A percentile compares a stretch with the other conserved stretches of the same genome.
Conservation (phyloP, 768 basidiomycete species). For the Strobilomyces dryophilus region DNA sequence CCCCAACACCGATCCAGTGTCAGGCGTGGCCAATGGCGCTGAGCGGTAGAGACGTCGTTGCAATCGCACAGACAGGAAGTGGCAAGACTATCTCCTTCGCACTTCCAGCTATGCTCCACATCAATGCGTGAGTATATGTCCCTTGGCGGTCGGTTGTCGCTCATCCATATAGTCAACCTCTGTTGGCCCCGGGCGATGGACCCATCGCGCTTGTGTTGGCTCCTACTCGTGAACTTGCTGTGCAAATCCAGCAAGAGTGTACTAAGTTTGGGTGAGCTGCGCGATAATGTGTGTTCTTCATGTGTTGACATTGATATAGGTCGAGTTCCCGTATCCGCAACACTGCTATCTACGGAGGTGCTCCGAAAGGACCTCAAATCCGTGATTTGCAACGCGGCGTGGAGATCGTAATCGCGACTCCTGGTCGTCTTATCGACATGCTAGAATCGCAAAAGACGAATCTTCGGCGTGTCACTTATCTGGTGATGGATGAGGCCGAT, state of each 20-base stretch:
- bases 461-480: constrained; percentile 91
- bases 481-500: constrained; percentile 99
- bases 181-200: constrained; percentile 90
- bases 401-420: constrained; percentile 99
- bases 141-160: not conserved
- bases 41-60: constrained; percentile 89
- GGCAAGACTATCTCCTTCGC: constrained; percentile 99
- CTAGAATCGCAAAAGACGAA: constrained; percentile 96
- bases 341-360: constrained; percentile 98
- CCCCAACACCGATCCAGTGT: constrained; percentile 95
- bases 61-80: constrained; percentile 97
- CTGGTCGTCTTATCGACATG: constrained; percentile 99
- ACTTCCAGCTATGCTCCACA: constrained; percentile 98
- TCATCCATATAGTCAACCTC: constrained; percentile 64
- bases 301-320: constrained; percentile 33
- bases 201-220: constrained; percentile 96
- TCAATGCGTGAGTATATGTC: constrained; percentile 78
- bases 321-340: constrained; percentile 94
- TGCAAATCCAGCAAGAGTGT: constrained; percentile 98
- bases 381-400: constrained; percentile 96
- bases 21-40: constrained; percentile 99
- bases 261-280: constrained; percentile 88
- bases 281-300: not conserved
- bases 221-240: constrained; percentile 96
- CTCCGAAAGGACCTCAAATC: constrained; percentile 97